Evolutionary conservation across 140 eudicot species (phyloP).

Genomic region (Senecio squalidus): DNA sequence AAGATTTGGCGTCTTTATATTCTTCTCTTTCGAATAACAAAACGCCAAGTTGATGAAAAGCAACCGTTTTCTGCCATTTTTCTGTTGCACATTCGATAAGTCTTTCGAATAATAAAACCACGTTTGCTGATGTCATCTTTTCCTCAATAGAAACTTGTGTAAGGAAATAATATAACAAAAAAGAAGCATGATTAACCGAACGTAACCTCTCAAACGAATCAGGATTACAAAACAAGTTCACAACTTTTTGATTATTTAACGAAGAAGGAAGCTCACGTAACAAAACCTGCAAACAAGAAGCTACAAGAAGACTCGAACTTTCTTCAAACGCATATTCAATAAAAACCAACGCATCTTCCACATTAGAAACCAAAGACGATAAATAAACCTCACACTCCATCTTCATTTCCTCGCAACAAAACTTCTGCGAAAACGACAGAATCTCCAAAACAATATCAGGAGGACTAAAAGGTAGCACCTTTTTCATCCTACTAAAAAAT

Average conservation of each 20-base stretch:
- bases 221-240: constrained; percentile 47
- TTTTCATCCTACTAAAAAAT: constrained; percentile 50
- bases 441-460: constrained; percentile 52
- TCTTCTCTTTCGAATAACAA: constrained; percentile 59
- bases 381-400: constrained; percentile 53
- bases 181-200: constrained; percentile 57
- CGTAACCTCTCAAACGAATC: constrained; percentile 52
- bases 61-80: constrained; percentile 69
- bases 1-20: constrained; percentile 47
- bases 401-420: constrained; percentile 81
- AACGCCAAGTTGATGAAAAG: constrained; percentile 65
- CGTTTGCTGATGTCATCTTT: constrained; percentile 40
- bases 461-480: constrained; percentile 27
- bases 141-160: constrained; percentile 72
- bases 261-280: constrained; percentile 67
- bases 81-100: constrained; percentile 44
- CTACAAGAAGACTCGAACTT: constrained; percentile 54
- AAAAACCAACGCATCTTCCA: constrained; percentile 54
- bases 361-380: constrained; percentile 39
- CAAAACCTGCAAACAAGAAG: constrained; percentile 70
- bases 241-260: constrained; percentile 44
- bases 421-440: constrained; percentile 63
- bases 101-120: constrained; percentile 46
- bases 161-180: constrained; percentile 61
- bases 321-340: constrained; percentile 82